Conservation (phyloP, 352 stramenopile species). For the Phytophthora cryptogea region DNA sequence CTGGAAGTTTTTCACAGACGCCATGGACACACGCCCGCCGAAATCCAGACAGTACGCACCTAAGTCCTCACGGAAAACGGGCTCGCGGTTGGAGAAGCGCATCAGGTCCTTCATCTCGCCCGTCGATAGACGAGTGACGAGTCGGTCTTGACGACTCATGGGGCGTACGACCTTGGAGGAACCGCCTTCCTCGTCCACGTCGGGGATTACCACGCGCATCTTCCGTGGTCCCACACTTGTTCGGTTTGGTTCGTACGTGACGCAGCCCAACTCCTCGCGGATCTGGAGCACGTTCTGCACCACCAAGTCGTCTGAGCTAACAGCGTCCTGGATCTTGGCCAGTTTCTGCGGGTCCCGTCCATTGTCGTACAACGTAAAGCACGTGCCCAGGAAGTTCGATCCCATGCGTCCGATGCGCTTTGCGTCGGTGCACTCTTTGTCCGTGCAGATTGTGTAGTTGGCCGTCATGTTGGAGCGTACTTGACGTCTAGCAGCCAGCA, state of each 20-base stretch:
- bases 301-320: conserved; percentile 65
- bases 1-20: conserved; percentile 91
- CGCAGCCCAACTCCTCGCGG: conserved; percentile 81
- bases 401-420: conserved; percentile 87
- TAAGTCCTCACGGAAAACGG: conserved; percentile 85
- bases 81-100: conserved; percentile 88
- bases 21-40: conserved; percentile 80
- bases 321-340: conserved; percentile 86
- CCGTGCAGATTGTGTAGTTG: conserved; percentile 87
- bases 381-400: conserved; percentile 88
- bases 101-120: conserved; percentile 85
- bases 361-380: conserved; percentile 89
- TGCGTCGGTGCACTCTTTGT: conserved; percentile 74
- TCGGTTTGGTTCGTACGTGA: conserved; percentile 88
- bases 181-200: conserved; percentile 80
- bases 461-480: conserved; percentile 90
- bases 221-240: conserved; percentile 86
- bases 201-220: conserved; percentile 84
- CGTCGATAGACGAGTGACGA: conserved; percentile 70
- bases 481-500: conserved; percentile 75
- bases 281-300: conserved; percentile 88
- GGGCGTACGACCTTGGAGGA: conserved; percentile 84
- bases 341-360: conserved; percentile 88
- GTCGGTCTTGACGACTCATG: conserved; percentile 84
- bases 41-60: conserved; percentile 90